Conservation (phyloP, 1,284 basidiomycete genomes). For the Cryptococcus deneoformans region DNA sequence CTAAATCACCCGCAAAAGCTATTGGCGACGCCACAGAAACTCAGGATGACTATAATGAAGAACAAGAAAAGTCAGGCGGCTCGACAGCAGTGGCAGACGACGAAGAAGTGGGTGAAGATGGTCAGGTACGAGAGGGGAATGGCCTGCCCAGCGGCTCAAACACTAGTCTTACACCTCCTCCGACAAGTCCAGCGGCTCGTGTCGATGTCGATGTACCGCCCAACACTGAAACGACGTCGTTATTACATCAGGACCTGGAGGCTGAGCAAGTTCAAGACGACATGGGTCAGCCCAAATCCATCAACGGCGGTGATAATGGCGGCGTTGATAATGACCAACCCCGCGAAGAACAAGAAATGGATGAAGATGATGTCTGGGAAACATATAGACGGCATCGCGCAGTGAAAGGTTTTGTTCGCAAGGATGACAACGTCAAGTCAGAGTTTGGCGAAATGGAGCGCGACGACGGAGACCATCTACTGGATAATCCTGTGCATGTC, state of each 20-base stretch:
- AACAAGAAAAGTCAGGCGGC: too few relatives aligned
- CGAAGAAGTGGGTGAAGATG: background rate
- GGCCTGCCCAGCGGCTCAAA: constrained; percentile 17
- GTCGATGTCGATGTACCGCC: too few relatives aligned
- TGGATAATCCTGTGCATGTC: background rate
- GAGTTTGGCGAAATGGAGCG: background rate
- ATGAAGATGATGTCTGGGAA: constrained; percentile 1
- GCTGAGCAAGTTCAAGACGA: constrained; percentile 10
- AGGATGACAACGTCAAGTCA: constrained; percentile 41
- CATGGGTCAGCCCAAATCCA: too few relatives aligned
- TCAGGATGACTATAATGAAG: too few relatives aligned
- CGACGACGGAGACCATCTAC: constrained; percentile 9
- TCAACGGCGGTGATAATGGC: background rate
- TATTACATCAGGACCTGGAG: background rate
- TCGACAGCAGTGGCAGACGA: background rate
- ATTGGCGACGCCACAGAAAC: too few relatives aligned
- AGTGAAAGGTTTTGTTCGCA: constrained; percentile 24
- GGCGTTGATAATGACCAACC: constrained; percentile 2
- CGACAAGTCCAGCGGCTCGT: constrained; percentile 10
- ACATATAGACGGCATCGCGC: constrained; percentile 28
- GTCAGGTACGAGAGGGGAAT: background rate
- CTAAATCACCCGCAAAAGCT: too few relatives aligned
- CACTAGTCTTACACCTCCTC: constrained; percentile 35
- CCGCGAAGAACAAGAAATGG: constrained; percentile 7
- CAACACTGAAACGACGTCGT: too few relatives aligned